phyloP scores from a whole-genome alignment of 2,329 filamentous ascomycete genomes.

The Ophiostoma fasciatum region DNA sequence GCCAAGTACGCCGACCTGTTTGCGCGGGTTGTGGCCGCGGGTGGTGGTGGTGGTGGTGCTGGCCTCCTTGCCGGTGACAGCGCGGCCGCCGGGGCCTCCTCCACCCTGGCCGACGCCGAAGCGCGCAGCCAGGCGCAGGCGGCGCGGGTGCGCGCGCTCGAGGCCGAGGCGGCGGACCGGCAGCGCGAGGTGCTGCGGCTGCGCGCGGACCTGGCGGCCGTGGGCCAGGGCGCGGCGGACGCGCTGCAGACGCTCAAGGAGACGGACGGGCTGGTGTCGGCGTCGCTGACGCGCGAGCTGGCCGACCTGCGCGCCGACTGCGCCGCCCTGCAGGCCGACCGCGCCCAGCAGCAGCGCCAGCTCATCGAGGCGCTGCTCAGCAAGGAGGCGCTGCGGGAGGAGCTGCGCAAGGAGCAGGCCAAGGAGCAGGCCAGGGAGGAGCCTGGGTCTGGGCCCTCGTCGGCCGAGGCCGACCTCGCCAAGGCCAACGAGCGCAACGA shows the following conservation, averaged over 20 bases:
- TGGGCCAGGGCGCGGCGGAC: conserved; percentile 37
- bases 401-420: conserved; percentile 23
- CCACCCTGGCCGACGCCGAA: conserved; percentile 29
- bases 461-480: conserved; percentile 13
- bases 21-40: conserved; percentile 35
- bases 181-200: conserved; percentile 39
- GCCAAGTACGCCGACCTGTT: conserved; percentile 40
- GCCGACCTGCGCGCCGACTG: conserved; percentile 37
- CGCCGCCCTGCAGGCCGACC: conserved; percentile 32
- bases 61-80: conserved; percentile 35
- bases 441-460: no score
- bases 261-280: conserved; percentile 42
- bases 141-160: conserved; percentile 28
- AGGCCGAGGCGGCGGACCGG: conserved; percentile 34
- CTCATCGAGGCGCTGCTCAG: conserved; percentile 43
- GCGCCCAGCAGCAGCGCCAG: conserved; percentile 43
- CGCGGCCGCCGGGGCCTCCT: conserved; percentile 32
- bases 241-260: conserved; percentile 44
- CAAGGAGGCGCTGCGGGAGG: conserved; percentile 44
- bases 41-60: no score
- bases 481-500: conserved; percentile 39
- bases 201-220: conserved; percentile 37
- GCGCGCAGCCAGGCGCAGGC: conserved; percentile 33
- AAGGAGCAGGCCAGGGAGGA: no score
- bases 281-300: conserved; percentile 43